Evolutionary conservation across 768 basidiomycete genomes (phyloP).

Genomic region (Suillus spraguei): DNA sequence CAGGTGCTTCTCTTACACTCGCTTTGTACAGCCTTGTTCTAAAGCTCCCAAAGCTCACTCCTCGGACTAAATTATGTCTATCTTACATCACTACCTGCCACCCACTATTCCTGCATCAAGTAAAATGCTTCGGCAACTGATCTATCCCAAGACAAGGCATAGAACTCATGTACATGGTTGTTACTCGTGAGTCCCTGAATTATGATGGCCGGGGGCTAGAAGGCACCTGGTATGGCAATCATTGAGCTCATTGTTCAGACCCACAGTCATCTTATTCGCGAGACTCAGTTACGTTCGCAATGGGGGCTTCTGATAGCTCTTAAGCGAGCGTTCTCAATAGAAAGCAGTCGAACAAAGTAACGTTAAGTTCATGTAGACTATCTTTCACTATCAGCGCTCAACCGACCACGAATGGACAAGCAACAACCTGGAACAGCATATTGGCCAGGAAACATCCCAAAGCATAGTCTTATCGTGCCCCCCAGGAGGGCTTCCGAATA

Average conservation of each 20-base stretch:
- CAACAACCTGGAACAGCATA: not conserved
- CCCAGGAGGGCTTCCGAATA: not conserved
- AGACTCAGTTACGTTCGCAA: not conserved
- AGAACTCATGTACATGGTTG: not conserved
- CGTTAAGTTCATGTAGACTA: not conserved
- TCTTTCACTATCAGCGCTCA: not conserved
- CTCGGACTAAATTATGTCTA: not conserved
- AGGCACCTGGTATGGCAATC: not conserved
- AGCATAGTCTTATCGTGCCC: not conserved
- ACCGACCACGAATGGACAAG: not conserved
- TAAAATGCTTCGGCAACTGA: not conserved
- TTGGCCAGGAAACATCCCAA: not conserved
- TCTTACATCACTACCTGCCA: not conserved
- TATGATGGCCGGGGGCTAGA: not conserved
- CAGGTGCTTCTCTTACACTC: too few relatives aligned
- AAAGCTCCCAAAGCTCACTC: not conserved
- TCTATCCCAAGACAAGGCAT: not conserved
- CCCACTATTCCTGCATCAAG: not conserved
- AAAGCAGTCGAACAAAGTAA: not conserved
- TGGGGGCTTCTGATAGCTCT: not conserved
- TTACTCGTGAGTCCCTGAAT: not conserved
- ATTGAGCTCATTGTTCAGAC: not conserved
- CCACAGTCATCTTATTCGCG: not conserved
- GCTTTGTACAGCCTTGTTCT: not conserved
- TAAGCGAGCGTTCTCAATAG: not conserved